Conservation (phyloP, 2,329 filamentous ascomycete genomes). For the Colletotrichum paranaense region DNA sequence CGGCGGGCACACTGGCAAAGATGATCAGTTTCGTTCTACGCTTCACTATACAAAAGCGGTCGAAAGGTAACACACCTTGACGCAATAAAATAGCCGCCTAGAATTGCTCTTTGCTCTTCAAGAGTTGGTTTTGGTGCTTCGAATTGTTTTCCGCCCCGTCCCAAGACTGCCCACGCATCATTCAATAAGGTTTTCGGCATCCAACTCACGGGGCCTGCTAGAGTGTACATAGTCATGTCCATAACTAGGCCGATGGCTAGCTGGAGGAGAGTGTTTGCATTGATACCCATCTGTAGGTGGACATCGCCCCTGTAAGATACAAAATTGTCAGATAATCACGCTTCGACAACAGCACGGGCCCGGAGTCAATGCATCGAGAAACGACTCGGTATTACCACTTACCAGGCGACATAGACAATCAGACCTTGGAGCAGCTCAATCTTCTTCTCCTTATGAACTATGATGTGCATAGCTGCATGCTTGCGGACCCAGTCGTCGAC, state of each 20-base stretch:
- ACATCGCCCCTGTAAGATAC: constrained; percentile 49
- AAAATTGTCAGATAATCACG: neutral
- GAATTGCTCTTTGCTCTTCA: constrained; percentile 51
- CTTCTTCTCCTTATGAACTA: constrained; percentile 49
- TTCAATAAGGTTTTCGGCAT: constrained; percentile 44
- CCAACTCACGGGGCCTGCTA: constrained; percentile 26
- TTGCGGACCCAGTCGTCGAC: constrained; percentile 50
- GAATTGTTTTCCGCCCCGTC: constrained; percentile 30
- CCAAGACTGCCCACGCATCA: constrained; percentile 45
- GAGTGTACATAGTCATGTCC: constrained; percentile 50
- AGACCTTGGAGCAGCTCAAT: constrained; percentile 52
- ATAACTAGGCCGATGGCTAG: constrained; percentile 50
- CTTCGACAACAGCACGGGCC: neutral
- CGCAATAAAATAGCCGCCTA: constrained; percentile 53
- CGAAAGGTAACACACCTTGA: constrained; percentile 42
- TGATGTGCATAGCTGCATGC: constrained; percentile 49
- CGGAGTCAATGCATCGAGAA: neutral
- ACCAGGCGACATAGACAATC: constrained; percentile 52
- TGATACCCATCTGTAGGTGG: constrained; percentile 50
- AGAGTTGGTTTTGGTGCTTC: constrained; percentile 41
- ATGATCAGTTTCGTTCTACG: neutral
- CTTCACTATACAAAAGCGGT: neutral
- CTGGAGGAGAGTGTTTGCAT: constrained; percentile 51
- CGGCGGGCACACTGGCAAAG: constrained; percentile 37
- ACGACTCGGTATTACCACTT: neutral